Conservation (phyloP, 441 rosid genomes). For the Dalechampia spathulata region DNA sequence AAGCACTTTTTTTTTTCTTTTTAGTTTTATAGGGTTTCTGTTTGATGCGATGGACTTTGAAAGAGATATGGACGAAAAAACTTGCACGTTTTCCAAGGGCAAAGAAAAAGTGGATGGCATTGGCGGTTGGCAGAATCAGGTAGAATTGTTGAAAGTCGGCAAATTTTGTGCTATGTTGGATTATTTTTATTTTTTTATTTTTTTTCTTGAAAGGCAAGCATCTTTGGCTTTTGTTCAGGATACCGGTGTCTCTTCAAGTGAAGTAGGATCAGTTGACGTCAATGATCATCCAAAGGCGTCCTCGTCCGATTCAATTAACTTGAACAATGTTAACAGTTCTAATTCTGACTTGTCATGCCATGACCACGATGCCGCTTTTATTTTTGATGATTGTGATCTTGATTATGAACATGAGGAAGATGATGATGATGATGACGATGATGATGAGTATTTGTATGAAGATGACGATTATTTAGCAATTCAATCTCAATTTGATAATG, state of each 20-base stretch:
- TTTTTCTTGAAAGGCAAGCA: no score
- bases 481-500: constrained; percentile 45
- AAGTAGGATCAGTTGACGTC: constrained; percentile 21
- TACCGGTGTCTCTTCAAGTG: constrained; percentile 19
- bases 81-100: constrained; percentile 26
- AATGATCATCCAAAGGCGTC: constrained; percentile 26
- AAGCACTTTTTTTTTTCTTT: constrained; percentile 1
- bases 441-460: neutral
- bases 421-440: constrained; percentile 16
- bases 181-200: no score
- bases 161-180: no score
- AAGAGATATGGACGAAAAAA: constrained; percentile 17
- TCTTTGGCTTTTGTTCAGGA: constrained; percentile 27
- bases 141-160: no score
- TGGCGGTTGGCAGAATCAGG: constrained; percentile 12
- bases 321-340: constrained; percentile 21
- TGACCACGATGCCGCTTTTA: constrained; percentile 14
- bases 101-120: constrained; percentile 24
- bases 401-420: constrained; percentile 16
- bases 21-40: constrained; percentile 15
- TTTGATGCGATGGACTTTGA: constrained; percentile 26
- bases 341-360: constrained; percentile 30
- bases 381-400: neutral
- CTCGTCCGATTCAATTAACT: constrained; percentile 20
- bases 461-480: constrained; percentile 27